These are phyloP conservation scores for Mortierella sp. DNA, from an alignment of 371 early-diverging fungal species.

Conservation along the genomic window DNA sequence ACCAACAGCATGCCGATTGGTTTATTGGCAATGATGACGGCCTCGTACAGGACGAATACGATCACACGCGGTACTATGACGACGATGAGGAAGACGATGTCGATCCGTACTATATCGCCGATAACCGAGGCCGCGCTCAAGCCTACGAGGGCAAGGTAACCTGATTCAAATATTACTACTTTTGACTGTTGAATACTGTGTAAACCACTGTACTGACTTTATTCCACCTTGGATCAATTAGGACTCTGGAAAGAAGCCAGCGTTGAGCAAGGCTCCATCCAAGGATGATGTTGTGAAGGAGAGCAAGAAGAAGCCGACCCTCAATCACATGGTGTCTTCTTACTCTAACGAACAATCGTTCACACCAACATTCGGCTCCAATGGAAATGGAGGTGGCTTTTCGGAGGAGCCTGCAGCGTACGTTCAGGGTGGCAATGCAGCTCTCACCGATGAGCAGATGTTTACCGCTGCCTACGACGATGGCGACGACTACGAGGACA, in stretches of 20 bases:
- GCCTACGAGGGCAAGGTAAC: slow-evolving; percentile 30
- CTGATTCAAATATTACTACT: neutral
- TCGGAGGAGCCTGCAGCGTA: slow-evolving; percentile 10
- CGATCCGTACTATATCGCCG: slow-evolving; percentile 34
- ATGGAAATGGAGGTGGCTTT: slow-evolving; percentile 7
- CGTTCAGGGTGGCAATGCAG: neutral
- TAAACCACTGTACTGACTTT: neutral
- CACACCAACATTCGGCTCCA: slow-evolving; percentile 17
- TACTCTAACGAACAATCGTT: slow-evolving; percentile 26
- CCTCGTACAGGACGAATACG: slow-evolving; percentile 12
- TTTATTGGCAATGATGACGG: slow-evolving; percentile 2
- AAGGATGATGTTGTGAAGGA: slow-evolving; percentile 21
- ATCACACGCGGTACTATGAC: slow-evolving; percentile 27
- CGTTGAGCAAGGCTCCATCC: neutral
- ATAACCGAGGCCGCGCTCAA: slow-evolving; percentile 27
- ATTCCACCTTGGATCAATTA: neutral
- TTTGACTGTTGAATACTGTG: neutral
- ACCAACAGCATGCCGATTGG: slow-evolving; percentile 33
- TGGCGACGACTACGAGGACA: neutral
- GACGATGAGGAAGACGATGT: slow-evolving; percentile 29
- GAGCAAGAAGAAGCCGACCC: slow-evolving; percentile 23
- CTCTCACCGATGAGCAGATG: neutral
- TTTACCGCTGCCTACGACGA: neutral
- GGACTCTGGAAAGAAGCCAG: slow-evolving; percentile 19
- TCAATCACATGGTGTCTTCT: slow-evolving; percentile 22